A percentile compares a stretch with the other conserved stretches of the same genome.
phyloP scores from a whole-genome alignment of 2,329 filamentous ascomycete species.

The Sporothrix sp. region DNA sequence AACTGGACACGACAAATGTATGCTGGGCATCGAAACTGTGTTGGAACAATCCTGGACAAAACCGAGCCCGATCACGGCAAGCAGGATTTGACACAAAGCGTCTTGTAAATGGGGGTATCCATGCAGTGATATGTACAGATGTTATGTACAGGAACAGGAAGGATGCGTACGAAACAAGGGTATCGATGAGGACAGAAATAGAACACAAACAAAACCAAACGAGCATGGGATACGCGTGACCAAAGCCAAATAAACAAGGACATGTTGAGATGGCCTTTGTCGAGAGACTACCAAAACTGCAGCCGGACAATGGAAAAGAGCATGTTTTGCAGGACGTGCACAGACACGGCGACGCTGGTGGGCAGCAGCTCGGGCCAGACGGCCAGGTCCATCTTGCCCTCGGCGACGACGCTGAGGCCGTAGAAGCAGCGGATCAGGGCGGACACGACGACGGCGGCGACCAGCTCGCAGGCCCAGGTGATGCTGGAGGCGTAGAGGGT shows the following conservation, averaged over 20 bases:
- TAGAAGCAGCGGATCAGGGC: conserved; percentile 49
- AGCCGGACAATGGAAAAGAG: conserved; percentile 59
- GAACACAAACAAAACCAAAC: background rate
- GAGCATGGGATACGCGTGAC: no score
- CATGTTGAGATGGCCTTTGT: conserved; percentile 2
- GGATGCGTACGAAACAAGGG: background rate
- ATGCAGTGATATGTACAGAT: background rate
- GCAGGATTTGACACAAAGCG: no score
- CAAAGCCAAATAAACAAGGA: no score
- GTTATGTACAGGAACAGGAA: no score
- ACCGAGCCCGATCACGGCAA: no score
- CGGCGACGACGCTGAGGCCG: conserved; percentile 51
- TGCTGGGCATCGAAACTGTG: no score
- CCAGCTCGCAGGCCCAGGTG: conserved; percentile 59
- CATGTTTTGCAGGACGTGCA: conserved; percentile 65
- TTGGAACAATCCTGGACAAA: no score
- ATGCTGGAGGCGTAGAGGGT: conserved; percentile 54
- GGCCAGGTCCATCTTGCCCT: conserved; percentile 54
- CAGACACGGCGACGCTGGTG: conserved; percentile 53
- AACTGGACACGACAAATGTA: no score
- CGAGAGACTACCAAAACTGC: conserved; percentile 37
- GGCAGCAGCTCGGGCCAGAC: conserved; percentile 60
- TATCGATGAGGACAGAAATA: conserved; percentile 7
- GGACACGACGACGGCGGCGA: conserved; percentile 50
- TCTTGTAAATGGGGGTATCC: background rate